A percentile compares a stretch with the other conserved stretches of the same genome.
These are phyloP conservation scores for Vitis hybrid DNA, from an alignment of 177 flowering plant species.

Conservation along the genomic window DNA sequence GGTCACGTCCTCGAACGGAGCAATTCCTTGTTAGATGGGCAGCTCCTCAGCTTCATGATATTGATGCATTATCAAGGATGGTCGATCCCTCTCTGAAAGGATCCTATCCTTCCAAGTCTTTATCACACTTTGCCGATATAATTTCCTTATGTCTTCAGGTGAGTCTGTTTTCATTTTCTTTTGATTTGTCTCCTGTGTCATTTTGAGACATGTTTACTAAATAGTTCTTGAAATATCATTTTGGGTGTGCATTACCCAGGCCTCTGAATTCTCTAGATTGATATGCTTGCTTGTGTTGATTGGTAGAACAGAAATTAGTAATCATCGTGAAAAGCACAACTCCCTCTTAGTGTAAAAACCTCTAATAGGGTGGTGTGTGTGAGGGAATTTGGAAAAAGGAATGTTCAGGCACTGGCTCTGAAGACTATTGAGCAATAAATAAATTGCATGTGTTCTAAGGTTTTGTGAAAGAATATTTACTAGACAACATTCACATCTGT, in stretches of 20 bases:
- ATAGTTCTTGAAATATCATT: no score
- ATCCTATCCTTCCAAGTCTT: slow-evolving; percentile 53
- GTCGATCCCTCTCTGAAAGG: slow-evolving; percentile 66
- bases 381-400: no score
- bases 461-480: no score
- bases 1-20: slow-evolving; percentile 57
- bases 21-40: slow-evolving; percentile 77
- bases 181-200: background rate
- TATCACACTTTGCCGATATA: slow-evolving; percentile 76
- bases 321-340: background rate
- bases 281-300: background rate
- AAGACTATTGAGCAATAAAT: no score
- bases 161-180: background rate
- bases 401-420: no score
- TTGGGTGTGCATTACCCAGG: no score
- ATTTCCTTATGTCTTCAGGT: slow-evolving; percentile 71
- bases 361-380: no score
- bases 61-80: slow-evolving; percentile 71
- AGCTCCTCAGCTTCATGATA: slow-evolving; percentile 68
- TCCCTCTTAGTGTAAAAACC: background rate
- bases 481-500: no score
- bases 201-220: background rate
- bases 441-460: no score
- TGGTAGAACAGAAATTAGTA: background rate
- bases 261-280: background rate